Conservation (phyloP, 2,329 filamentous ascomycete species). For the Talaromyces piceae region DNA sequence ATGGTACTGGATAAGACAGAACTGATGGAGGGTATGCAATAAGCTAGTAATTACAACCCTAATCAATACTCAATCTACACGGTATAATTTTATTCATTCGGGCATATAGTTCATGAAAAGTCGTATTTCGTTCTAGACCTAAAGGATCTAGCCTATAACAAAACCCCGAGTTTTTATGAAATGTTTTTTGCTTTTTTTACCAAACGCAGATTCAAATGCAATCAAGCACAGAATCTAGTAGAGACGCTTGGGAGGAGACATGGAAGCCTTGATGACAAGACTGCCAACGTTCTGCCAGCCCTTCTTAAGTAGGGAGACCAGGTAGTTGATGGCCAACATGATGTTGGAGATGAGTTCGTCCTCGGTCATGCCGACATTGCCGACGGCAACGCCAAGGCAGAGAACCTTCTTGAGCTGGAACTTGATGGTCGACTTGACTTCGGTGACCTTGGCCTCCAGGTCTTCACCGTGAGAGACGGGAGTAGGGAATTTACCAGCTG, state of each 20-base stretch:
- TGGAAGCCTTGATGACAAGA: slow-evolving; percentile 99
- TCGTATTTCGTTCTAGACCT: slow-evolving; percentile 6
- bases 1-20: slow-evolving; percentile 88
- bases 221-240: slow-evolving; percentile 59
- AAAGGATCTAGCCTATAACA: slow-evolving; percentile 4
- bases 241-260: slow-evolving; percentile 96
- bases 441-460: slow-evolving; percentile 88
- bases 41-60: background rate
- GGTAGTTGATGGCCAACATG: slow-evolving; percentile 99
- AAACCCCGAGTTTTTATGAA: background rate
- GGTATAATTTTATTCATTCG: background rate
- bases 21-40: slow-evolving; percentile 89
- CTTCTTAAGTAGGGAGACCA: slow-evolving; percentile 99
- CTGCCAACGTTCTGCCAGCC: slow-evolving; percentile 99
- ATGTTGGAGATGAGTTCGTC: slow-evolving; percentile 97
- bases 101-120: too few relatives aligned
- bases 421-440: slow-evolving; percentile 99
- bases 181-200: slow-evolving; percentile 4
- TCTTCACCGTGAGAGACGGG: slow-evolving; percentile 96
- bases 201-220: slow-evolving; percentile 17
- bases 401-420: slow-evolving; percentile 99
- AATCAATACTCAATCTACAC: background rate
- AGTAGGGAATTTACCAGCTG: slow-evolving; percentile 98
- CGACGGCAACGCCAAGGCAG: slow-evolving; percentile 98
- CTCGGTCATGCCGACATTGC: slow-evolving; percentile 94